These are phyloP conservation scores for Polyrhizophydium stewartii DNA, from an alignment of 371 early-diverging fungal genomes.

Conservation along the genomic window DNA sequence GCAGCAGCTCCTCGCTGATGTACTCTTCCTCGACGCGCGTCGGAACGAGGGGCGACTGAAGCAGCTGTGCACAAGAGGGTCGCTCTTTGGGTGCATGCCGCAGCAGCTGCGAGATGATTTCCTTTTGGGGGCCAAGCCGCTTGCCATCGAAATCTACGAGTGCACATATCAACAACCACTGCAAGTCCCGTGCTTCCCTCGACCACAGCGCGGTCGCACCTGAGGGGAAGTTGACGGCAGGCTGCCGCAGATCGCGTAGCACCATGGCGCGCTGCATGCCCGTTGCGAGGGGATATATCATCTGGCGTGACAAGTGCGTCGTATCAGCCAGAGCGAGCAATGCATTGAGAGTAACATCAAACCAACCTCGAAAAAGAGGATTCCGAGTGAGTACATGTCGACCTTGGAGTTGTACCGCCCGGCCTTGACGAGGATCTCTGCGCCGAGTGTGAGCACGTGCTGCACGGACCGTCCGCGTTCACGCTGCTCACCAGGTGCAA, in stretches of 20 bases:
- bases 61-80: slow-evolving; percentile 78
- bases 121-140: slow-evolving; percentile 44
- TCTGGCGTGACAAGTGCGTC: slow-evolving; percentile 70
- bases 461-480: neutral
- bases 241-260: slow-evolving; percentile 60
- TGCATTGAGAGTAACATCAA: neutral
- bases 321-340: neutral
- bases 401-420: slow-evolving; percentile 68
- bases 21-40: slow-evolving; percentile 87
- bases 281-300: slow-evolving; percentile 66
- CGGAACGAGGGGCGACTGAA: slow-evolving; percentile 42
- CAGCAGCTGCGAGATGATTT: slow-evolving; percentile 70
- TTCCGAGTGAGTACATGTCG: slow-evolving; percentile 68
- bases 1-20: slow-evolving; percentile 84
- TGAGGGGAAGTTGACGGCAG: slow-evolving; percentile 67
- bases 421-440: slow-evolving; percentile 21
- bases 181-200: no score
- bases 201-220: slow-evolving; percentile 35
- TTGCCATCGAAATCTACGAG: slow-evolving; percentile 31
- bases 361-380: slow-evolving; percentile 16
- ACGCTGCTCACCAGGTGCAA: slow-evolving; percentile 81
- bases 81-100: slow-evolving; percentile 77
- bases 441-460: neutral
- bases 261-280: slow-evolving; percentile 73
- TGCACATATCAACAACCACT: no score